Conservation (phyloP, 345 rosid species). For the Gossypium rotundifolium region DNA sequence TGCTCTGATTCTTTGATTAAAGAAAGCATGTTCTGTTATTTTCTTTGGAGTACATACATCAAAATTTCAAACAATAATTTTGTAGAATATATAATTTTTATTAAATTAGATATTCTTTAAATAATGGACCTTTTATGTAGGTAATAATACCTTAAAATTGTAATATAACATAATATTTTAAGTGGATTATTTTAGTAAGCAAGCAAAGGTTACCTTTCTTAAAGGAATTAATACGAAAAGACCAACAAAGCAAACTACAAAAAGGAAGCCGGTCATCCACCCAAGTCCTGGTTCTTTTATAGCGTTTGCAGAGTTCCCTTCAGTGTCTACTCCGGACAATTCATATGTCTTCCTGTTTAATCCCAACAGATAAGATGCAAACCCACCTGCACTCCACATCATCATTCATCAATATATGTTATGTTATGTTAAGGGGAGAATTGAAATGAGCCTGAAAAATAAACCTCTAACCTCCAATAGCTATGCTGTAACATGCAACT, state of each 20-base stretch:
- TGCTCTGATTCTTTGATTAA: background rate
- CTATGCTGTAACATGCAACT: conserved; percentile 85
- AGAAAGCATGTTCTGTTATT: no score
- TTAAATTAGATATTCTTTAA: no score
- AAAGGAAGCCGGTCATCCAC: conserved; percentile 90
- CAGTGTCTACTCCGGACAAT: conserved; percentile 59
- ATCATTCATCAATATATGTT: background rate
- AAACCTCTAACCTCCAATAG: conserved; percentile 65
- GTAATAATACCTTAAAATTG: no score
- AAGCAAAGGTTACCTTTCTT: conserved; percentile 45
- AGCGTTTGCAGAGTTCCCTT: conserved; percentile 58
- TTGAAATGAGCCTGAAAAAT: background rate
- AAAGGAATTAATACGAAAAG: conserved; percentile 91
- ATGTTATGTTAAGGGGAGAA: background rate
- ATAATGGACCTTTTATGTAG: no score
- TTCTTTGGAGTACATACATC: no score
- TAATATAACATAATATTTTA: no score
- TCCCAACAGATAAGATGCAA: conserved; percentile 87
- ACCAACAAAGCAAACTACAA: conserved; percentile 82
- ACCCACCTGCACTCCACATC: conserved; percentile 58
- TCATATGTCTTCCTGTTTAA: conserved; percentile 74
- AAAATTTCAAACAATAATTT: no score
- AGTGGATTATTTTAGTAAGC: no score
- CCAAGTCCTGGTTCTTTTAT: conserved; percentile 86
- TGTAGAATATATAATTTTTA: no score